Evolutionary conservation across 139 green algal species (phyloP), one percentile per base, ranked within the genome.

Genomic region (Volvox africanus): DNA sequence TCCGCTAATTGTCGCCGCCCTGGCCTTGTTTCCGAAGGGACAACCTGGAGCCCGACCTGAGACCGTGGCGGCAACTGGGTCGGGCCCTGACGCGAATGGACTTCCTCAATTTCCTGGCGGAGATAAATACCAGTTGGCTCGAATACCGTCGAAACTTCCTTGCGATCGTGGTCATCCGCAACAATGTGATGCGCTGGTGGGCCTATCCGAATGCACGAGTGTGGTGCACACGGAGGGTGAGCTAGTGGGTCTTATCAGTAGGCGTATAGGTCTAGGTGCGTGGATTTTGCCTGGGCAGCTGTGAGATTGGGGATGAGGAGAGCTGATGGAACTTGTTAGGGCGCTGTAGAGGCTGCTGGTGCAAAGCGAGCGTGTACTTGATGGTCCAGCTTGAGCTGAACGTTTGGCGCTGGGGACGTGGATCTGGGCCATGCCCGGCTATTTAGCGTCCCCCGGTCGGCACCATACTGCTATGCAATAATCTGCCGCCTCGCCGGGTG

Each of bases 121-220:
- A 94, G 82, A 83, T 90, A 1, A n/a, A 89, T 69, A 89, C 84
- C 2, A 32, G 61, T 55, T 94, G 92, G 92, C 87, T 89, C 12
- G 81, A 82, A 32, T 94, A 94, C 86, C 75, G 92, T 2, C 87
- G 92, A 30, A 91, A 94, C 87, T 94, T 94, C 33, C 22, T 94
- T 1, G 89, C 92, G 1, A 81, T 94, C n/a, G 90, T 94, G 36
- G 61, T 71, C 24, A 94, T 94, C n/a, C 67, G 76, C 1, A 86
- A 81, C 33, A 91, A 91, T 67, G 11, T 22, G 24, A 88, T 93
- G 80, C 62, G 30, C 20, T 94, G 89, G 88, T 94, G 92, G 92
- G 81, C 92, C 2, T 94, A 94, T 78, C 92, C 92, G 0, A 36
- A 71, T 0, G 92, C 92, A 11, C 75, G 92, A 0, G 65, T 35